phyloP scores from a whole-genome alignment of 2,329 filamentous ascomycete genomes.

The Graphilbum sp. region DNA sequence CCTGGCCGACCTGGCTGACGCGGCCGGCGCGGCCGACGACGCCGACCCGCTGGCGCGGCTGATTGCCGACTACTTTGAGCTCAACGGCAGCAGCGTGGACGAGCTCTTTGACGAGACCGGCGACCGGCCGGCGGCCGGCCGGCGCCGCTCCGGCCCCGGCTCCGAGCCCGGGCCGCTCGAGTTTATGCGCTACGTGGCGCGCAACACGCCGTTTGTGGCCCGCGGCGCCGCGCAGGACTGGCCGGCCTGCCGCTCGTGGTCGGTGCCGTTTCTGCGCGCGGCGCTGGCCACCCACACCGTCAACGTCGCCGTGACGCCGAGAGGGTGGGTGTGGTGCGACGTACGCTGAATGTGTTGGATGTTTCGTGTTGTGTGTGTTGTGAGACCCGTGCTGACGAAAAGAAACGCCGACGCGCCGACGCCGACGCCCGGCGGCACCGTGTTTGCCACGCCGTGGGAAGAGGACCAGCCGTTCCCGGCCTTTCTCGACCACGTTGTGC shows the following conservation, averaged over 20 bases:
- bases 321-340: slow-evolving; percentile 34
- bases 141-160: neutral
- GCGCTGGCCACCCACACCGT: slow-evolving; percentile 40
- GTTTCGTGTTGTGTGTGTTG: neutral
- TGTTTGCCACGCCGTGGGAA: slow-evolving; percentile 61
- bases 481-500: slow-evolving; percentile 45
- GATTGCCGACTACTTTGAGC: slow-evolving; percentile 54
- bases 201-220: slow-evolving; percentile 60
- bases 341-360: neutral
- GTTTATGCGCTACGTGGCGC: slow-evolving; percentile 62
- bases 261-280: slow-evolving; percentile 37
- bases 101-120: slow-evolving; percentile 27
- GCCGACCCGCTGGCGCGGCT: slow-evolving; percentile 34
- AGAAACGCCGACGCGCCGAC: slow-evolving; percentile 38
- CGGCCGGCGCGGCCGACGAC: no score
- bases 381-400: neutral
- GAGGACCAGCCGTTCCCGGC: slow-evolving; percentile 42
- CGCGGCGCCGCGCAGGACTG: slow-evolving; percentile 45
- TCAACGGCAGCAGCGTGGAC: slow-evolving; percentile 45
- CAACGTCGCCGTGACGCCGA: slow-evolving; percentile 64
- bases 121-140: neutral
- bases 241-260: slow-evolving; percentile 48
- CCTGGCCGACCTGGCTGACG: no score
- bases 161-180: slow-evolving; percentile 55
- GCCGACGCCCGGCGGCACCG: slow-evolving; percentile 16